Percentiles rank a stretch among this genome's conserved stretches.
Evolutionary conservation across 1,139 yeast species (phyloP).

Genomic region (Yamadazyma epiphylla): DNA sequence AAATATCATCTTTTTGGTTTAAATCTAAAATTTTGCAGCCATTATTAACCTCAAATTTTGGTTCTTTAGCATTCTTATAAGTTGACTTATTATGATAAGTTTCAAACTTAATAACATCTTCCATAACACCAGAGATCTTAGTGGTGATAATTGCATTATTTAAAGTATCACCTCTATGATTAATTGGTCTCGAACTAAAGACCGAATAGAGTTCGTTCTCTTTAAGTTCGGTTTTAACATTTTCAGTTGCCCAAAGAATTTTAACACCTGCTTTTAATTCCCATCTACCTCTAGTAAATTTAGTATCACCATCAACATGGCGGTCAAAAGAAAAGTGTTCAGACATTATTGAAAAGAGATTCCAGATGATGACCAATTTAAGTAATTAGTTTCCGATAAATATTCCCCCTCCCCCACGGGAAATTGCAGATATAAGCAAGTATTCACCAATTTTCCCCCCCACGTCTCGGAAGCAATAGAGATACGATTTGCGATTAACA

Average conservation of each 20-base stretch:
- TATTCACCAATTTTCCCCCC: no score
- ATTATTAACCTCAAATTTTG: constrained; percentile 17
- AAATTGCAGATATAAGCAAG: no score
- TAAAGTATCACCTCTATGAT: constrained; percentile 25
- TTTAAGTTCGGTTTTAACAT: constrained; percentile 16
- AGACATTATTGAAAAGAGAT: constrained; percentile 6
- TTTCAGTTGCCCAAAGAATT: constrained; percentile 29
- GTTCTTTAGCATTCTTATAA: constrained; percentile 16
- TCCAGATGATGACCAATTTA: background rate
- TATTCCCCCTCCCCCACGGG: background rate
- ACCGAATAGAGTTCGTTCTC: constrained; percentile 17
- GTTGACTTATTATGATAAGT: constrained; percentile 25
- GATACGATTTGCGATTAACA: background rate
- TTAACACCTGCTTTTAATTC: constrained; percentile 22
- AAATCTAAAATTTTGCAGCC: no score
- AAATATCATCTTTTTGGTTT: constrained; percentile 4
- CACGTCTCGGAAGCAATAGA: no score
- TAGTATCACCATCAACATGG: constrained; percentile 21
- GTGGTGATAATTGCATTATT: constrained; percentile 27
- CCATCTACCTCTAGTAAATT: constrained; percentile 27
- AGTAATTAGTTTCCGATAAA: no score
- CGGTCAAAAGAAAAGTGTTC: constrained; percentile 20
- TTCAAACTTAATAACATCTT: constrained; percentile 23
- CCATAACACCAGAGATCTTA: constrained; percentile 19
- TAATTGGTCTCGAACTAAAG: constrained; percentile 19